Conservation (phyloP, 73 alveolate genomes). For the Tetrahymena thermophila region DNA sequence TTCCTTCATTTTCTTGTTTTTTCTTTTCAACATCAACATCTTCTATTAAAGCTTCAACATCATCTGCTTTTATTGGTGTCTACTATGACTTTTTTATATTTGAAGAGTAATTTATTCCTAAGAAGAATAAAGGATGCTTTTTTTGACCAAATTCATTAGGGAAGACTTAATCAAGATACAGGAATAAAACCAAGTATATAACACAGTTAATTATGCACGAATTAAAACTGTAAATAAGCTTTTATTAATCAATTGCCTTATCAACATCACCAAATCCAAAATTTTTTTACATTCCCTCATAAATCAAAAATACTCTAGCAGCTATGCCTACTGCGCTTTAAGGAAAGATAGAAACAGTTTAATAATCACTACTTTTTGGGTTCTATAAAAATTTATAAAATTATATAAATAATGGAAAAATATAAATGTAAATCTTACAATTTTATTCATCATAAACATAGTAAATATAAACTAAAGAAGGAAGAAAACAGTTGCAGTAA, state of each 20-base stretch:
- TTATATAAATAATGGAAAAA: neutral
- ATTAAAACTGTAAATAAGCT: neutral
- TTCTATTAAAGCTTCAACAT: constrained; percentile 16
- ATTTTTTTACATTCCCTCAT: neutral
- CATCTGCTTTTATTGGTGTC: neutral
- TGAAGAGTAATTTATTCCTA: constrained; percentile 8
- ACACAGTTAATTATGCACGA: neutral
- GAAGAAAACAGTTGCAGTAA: constrained; percentile 19
- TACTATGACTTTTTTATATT: neutral
- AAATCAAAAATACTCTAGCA: neutral
- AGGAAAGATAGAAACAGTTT: neutral
- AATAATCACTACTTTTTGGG: neutral
- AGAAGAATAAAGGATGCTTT: constrained; percentile 29
- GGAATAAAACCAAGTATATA: neutral
- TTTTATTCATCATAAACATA: neutral
- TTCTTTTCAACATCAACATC: constrained; percentile 37
- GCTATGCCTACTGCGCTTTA: neutral
- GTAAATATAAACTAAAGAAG: neutral
- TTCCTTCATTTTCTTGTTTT: constrained; percentile 18
- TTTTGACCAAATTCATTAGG: constrained; percentile 35
- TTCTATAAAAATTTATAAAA: neutral
- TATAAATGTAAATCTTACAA: neutral
- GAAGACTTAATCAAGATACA: constrained; percentile 20
- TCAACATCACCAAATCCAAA: neutral
- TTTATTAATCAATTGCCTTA: neutral